Base-by-base conservation (phyloP, 2,329 filamentous ascomycete species). In the Curvularia lunata region DNA sequence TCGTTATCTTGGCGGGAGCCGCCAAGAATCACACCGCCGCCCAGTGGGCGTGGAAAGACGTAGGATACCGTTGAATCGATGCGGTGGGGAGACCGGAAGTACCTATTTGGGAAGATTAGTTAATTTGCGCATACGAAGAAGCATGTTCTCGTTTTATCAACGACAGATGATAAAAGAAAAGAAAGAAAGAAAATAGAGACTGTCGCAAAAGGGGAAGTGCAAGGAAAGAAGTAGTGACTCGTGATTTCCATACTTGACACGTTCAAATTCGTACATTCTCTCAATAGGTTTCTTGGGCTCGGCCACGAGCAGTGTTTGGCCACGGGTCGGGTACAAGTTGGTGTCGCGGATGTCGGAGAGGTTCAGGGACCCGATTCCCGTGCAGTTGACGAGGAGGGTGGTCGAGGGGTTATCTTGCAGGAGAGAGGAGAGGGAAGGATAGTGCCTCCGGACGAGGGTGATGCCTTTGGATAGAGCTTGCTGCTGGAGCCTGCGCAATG, bases 11-110 rank as follows among this genome's bases (percentile, higher is more conserved):
- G 87, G 66, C 95, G 91, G 43, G 88, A 93, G 1, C 93, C 93
- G 23, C 93, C 93, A 1, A 97, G 80, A 38, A 97, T 84, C 0
- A 91, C 94, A 13, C 93, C 93, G 21, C 93, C 93, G n/a, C 87
- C 85, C 5, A 77, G 70, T 1, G 76, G 73, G 2, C 80, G 71
- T 3, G 78, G 79, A 58, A 82, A 81, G 6, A 82, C 71, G 55
- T 82, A 81, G 0, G 79, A 79, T 0, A 75, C 77, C 18, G 78
- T 74, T 19, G 75, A 76, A 51, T 79, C 76, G 13, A 80, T 71
- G 25, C 80, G 74, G 27, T 75, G 72, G 2, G 78, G 78, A 0
- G 76, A 75, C 34, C 79, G 77, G 62, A 81, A 75, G 21, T 70
- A 73, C 67, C 67, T 70, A 16, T 18, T 18, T 12, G 6, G 8